Evolutionary conservation across 495 filamentous ascomycete genomes (phyloP).

Genomic region (Hypoxylon cercidicola): DNA sequence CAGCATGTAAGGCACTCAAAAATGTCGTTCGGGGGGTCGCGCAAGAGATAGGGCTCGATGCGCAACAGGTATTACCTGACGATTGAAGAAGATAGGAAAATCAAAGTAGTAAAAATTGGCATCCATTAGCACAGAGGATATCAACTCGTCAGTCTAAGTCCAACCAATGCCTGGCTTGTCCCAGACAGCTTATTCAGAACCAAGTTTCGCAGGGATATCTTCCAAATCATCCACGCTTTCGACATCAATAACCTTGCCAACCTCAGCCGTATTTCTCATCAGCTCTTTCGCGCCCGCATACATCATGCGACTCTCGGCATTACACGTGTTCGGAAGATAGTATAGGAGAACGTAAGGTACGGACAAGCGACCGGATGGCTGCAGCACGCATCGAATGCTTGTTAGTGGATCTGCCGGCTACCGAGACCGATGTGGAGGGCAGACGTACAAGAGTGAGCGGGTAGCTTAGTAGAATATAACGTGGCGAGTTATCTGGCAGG

Average conservation of each 20-base stretch:
- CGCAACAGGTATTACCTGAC: conserved; percentile 50
- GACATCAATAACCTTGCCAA: conserved; percentile 82
- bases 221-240: conserved; percentile 79
- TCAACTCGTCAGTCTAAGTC: neutral
- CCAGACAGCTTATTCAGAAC: conserved; percentile 48
- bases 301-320: conserved; percentile 84
- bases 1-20: conserved; percentile 81
- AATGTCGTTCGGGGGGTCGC: conserved; percentile 77
- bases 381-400: conserved; percentile 2
- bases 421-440: neutral
- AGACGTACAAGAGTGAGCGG: conserved; percentile 79
- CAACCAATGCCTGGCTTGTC: neutral
- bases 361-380: conserved; percentile 59
- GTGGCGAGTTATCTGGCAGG: conserved; percentile 89
- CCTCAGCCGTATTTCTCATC: conserved; percentile 90
- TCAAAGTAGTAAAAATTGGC: conserved; percentile 28
- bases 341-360: conserved; percentile 91
- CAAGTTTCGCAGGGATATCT: conserved; percentile 75
- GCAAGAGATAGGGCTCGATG: conserved; percentile 67
- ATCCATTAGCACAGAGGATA: conserved; percentile 6
- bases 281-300: conserved; percentile 96
- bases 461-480: conserved; percentile 90
- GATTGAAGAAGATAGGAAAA: conserved; percentile 35
- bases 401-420: neutral
- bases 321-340: conserved; percentile 90